Evolutionary conservation across 108 stramenopile genomes (phyloP).

Genomic region (Stephanodiscus minutulus): DNA sequence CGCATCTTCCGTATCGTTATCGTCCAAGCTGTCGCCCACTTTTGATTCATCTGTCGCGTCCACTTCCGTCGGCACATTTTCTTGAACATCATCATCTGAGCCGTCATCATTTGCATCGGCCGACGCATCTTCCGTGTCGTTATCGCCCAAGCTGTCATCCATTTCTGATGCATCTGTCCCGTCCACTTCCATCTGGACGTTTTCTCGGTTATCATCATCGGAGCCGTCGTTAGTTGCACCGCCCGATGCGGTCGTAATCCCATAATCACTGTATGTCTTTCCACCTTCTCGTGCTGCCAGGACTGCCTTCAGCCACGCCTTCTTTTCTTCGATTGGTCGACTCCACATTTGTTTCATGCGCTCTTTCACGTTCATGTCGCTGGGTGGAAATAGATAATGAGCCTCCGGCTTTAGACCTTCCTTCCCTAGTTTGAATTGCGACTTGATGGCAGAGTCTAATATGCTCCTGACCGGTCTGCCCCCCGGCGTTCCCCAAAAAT

Average conservation of each 20-base stretch:
- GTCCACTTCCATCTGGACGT: not conserved
- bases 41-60: not conserved
- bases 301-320: slow-evolving; percentile 23
- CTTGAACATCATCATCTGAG: slow-evolving; percentile 1
- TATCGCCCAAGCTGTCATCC: not conserved
- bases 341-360: slow-evolving; percentile 6
- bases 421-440: slow-evolving; percentile 9
- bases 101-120: not conserved
- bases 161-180: not conserved
- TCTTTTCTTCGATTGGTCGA: slow-evolving; percentile 18
- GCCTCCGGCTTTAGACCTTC: slow-evolving; percentile 17
- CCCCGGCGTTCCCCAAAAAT: slow-evolving; percentile 33
- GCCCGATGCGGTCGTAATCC: not conserved
- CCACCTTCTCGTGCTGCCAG: slow-evolving; percentile 12
- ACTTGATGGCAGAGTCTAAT: slow-evolving; percentile 32
- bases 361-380: not conserved
- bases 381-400: slow-evolving; percentile 2
- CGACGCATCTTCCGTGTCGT: not conserved
- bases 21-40: not conserved
- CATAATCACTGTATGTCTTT: not conserved
- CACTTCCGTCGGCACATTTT: not conserved
- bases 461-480: slow-evolving; percentile 26
- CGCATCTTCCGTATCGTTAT: not conserved
- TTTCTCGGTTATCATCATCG: not conserved
- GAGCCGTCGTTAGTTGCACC: not conserved